Conservation (phyloP, 2,329 filamentous ascomycete species). For the Aspergillus fumigatiaffinis region DNA sequence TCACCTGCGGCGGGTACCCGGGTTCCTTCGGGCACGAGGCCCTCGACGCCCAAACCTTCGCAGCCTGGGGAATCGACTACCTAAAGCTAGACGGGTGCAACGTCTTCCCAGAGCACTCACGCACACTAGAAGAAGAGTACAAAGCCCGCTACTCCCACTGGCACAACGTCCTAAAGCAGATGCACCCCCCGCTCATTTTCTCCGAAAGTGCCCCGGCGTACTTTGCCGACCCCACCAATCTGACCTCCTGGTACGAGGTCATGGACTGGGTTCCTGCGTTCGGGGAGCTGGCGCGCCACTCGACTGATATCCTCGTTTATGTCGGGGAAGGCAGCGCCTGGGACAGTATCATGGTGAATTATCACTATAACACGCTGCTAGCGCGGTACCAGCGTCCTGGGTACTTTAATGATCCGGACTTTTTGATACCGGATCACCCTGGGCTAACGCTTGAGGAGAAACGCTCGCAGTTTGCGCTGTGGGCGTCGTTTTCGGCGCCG, state of each 20-base stretch:
- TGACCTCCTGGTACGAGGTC: constrained; percentile 44
- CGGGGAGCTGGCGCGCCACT: constrained; percentile 46
- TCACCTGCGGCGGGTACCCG: constrained; percentile 44
- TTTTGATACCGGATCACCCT: constrained; percentile 48
- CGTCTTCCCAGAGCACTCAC: constrained; percentile 21
- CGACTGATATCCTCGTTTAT: constrained; percentile 43
- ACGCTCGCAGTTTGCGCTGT: constrained; percentile 49
- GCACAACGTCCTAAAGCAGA: constrained; percentile 38
- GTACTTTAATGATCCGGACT: constrained; percentile 49
- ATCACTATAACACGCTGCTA: constrained; percentile 42
- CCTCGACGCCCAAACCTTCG: constrained; percentile 39
- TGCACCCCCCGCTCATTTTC: constrained; percentile 40
- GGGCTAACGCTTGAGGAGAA: constrained; percentile 43
- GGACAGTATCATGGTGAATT: constrained; percentile 49
- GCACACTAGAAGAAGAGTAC: constrained; percentile 23
- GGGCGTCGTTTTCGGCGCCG: constrained; percentile 48
- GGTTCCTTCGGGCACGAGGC: constrained; percentile 41
- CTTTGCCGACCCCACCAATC: constrained; percentile 35
- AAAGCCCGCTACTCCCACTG: constrained; percentile 38
- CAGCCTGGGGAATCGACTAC: constrained; percentile 42
- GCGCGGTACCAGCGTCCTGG: constrained; percentile 44
- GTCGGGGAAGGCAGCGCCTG: constrained; percentile 40
- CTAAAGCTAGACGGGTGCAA: constrained; percentile 50
- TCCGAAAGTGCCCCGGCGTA: constrained; percentile 47
- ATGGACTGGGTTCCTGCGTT: constrained; percentile 43